A percentile compares a stretch with the other conserved stretches of the same genome.
Evolutionary conservation across 805 yeast genomes (phyloP).

Genomic region (Candida chauliodis): DNA sequence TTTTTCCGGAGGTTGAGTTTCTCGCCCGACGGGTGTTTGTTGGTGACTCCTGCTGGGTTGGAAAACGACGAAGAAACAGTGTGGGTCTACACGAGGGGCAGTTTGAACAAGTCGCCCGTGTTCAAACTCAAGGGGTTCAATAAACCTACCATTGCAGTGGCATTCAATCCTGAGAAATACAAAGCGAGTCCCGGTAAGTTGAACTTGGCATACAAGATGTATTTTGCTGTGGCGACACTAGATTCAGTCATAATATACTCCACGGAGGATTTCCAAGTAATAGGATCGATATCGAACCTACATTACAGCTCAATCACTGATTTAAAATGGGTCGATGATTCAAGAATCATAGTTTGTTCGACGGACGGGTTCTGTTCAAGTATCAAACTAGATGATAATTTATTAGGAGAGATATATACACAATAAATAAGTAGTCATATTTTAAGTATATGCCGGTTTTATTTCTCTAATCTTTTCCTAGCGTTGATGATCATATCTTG

Average conservation of each 20-base stretch:
- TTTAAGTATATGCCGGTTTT: no score
- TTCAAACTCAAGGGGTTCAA: constrained; percentile 75
- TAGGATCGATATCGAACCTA: constrained; percentile 71
- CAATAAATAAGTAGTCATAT: neutral
- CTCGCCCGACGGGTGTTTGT: constrained; percentile 84
- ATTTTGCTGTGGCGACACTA: constrained; percentile 91
- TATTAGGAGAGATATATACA: constrained; percentile 48
- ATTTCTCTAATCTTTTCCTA: constrained; percentile 50
- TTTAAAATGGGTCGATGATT: constrained; percentile 80
- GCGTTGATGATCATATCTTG: constrained; percentile 42
- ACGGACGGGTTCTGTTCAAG: constrained; percentile 91
- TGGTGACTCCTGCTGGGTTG: constrained; percentile 73
- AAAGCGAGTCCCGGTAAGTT: constrained; percentile 35
- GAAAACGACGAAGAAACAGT: constrained; percentile 52
- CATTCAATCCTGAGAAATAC: constrained; percentile 71
- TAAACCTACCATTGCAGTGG: constrained; percentile 79
- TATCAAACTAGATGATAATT: constrained; percentile 48
- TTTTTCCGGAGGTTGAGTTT: constrained; percentile 84
- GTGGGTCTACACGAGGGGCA: constrained; percentile 70
- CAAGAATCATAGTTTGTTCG: constrained; percentile 65
- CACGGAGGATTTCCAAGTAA: constrained; percentile 64
- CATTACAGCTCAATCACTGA: constrained; percentile 92
- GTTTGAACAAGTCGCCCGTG: constrained; percentile 66
- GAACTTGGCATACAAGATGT: constrained; percentile 68
- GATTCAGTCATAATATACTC: constrained; percentile 81